Conservation (phyloP, 2,329 filamentous ascomycete species). For the Talaromyces sp. region DNA sequence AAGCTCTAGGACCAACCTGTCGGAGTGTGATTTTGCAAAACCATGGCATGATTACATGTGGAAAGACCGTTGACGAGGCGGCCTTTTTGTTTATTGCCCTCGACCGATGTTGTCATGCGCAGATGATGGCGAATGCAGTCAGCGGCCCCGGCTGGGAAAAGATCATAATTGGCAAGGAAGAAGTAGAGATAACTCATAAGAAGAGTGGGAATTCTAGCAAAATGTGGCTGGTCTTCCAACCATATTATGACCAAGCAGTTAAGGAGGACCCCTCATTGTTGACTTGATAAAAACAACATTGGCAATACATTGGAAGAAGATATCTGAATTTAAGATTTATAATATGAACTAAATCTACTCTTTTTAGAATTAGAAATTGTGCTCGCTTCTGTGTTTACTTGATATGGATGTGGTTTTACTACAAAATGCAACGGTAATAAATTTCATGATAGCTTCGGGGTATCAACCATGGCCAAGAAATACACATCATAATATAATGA, state of each 20-base stretch:
- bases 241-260: constrained; percentile 3
- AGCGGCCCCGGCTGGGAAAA: constrained; percentile 33
- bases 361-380: no score
- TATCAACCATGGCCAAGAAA: no score
- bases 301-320: neutral
- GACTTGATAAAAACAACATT: neutral
- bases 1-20: neutral
- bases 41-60: constrained; percentile 2
- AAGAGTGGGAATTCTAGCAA: constrained; percentile 8
- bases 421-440: no score
- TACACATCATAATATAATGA: no score
- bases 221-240: constrained; percentile 6
- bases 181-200: constrained; percentile 4
- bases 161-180: neutral
- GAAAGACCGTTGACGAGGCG: constrained; percentile 1
- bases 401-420: no score
- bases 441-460: no score
- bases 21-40: constrained; percentile 1
- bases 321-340: no score
- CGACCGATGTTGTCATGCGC: neutral
- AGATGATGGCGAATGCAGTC: constrained; percentile 2
- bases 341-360: no score
- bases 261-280: neutral
- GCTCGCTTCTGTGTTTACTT: no score
- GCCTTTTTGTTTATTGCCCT: constrained; percentile 3